phyloP scores from a whole-genome alignment of 352 stramenopile species.

The Paralagenidium karlingii region DNA sequence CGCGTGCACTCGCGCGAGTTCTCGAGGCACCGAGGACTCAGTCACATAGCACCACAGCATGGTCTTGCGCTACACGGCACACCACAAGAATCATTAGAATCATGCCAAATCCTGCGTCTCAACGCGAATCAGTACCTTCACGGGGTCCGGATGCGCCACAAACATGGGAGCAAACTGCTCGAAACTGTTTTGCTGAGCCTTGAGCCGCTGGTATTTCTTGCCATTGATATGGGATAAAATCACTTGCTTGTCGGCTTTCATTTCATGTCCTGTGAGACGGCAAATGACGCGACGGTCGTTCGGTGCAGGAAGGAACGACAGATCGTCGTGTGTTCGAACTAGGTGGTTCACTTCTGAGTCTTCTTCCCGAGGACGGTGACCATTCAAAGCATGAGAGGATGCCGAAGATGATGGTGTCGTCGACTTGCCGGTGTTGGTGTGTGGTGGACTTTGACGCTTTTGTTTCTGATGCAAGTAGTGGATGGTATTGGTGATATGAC shows the following conservation, averaged over 20 bases:
- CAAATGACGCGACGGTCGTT: conserved; percentile 37
- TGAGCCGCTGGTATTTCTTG: conserved; percentile 42
- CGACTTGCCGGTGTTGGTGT: too few relatives aligned
- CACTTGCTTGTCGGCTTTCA: conserved; percentile 37
- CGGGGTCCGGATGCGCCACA: conserved; percentile 35
- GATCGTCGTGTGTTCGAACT: conserved; percentile 19
- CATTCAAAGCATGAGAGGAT: too few relatives aligned
- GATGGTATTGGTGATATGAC: conserved; percentile 4
- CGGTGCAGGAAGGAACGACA: conserved; percentile 34
- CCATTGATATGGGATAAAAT: conserved; percentile 36
- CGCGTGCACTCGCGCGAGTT: conserved; percentile 28
- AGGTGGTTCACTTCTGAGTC: conserved; percentile 11
- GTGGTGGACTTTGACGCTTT: not conserved
- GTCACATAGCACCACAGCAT: conserved; percentile 61
- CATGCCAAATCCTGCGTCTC: too few relatives aligned
- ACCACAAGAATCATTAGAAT: too few relatives aligned
- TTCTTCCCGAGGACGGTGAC: not conserved
- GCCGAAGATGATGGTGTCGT: too few relatives aligned
- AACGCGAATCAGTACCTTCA: conserved; percentile 22
- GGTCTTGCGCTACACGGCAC: too few relatives aligned
- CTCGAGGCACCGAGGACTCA: conserved; percentile 32
- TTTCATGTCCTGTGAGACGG: conserved; percentile 47
- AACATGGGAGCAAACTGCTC: conserved; percentile 52
- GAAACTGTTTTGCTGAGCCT: conserved; percentile 27
- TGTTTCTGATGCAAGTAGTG: not conserved